Evolutionary conservation across 805 yeast genomes (phyloP), one percentile per base, ranked within the genome.

Genomic region (Starmerella floricola): DNA sequence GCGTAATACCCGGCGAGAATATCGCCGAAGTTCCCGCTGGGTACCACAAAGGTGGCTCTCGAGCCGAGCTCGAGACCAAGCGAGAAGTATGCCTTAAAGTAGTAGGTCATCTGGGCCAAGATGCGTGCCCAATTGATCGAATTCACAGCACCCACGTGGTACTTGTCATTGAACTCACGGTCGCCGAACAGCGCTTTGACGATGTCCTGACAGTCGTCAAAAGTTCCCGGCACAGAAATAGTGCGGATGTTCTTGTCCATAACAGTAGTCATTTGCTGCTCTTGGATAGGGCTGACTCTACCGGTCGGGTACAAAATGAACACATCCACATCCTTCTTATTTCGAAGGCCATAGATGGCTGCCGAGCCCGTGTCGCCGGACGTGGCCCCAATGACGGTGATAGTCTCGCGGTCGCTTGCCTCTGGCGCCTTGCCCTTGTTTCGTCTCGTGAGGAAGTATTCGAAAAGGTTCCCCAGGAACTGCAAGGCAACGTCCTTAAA

Each of bases 281-380:
- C 99, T 69, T 91, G 99, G 51, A 91, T 80, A 33, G 95, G 96
- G 28, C 97, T 87, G 44, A 91, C 91, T 62, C 96, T 78, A 38
- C 97, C 98, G 8, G 94, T 84, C 56, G 99, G 99, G 60, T 88
- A 91, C 55, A 91, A 67, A 51, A 91, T 91, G 64, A 91, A 91
- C 18, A 91, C 98, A 24, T 93, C 81, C n/a, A 91, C 95, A 62
- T 91, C 97, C 64, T 86, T 82, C 66, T 91, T 91, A 62, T 93
- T 93, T 66, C 98, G 75, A 53, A 91, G 73, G 41, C 99, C 99
- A 65, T 91, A 91, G 53, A 91, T 91, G 49, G 99, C 98, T 41
- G 99, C 99, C 41, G 95, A 82, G 46, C 99, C 99, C 36, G 99
- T 91, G 58, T 91, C 99, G 59, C 99, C 99, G 36, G 94, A 81